Evolutionary conservation across 352 stramenopile species (phyloP).

Genomic region (Hyaloperonospora brassicae): DNA sequence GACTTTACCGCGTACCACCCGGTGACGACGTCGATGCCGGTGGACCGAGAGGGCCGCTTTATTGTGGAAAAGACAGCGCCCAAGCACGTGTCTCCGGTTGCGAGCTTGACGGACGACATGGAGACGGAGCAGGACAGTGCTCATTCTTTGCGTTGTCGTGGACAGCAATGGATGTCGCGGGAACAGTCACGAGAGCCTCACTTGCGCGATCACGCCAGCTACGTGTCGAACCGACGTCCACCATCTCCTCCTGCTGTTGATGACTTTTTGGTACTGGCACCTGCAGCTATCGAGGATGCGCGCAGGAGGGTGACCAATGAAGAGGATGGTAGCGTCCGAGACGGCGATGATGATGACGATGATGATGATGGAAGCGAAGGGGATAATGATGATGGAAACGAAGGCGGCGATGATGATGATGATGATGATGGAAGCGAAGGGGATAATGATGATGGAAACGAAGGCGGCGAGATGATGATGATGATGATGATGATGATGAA

Average conservation of each 20-base stretch:
- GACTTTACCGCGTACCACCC: slow-evolving; percentile 62
- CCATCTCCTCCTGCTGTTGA: slow-evolving; percentile 27
- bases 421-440: no score
- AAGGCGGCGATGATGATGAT: background rate
- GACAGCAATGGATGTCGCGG: slow-evolving; percentile 11
- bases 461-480: no score
- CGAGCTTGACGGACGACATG: slow-evolving; percentile 11
- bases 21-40: slow-evolving; percentile 32
- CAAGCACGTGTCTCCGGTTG: slow-evolving; percentile 11
- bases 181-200: slow-evolving; percentile 21
- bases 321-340: no score
- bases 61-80: slow-evolving; percentile 11
- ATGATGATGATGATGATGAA: slow-evolving; percentile 25
- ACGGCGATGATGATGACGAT: no score
- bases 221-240: slow-evolving; percentile 22
- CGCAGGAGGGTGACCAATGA: background rate
- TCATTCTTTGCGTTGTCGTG: slow-evolving; percentile 7
- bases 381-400: no score
- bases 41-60: slow-evolving; percentile 69
- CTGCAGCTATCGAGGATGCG: background rate
- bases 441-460: slow-evolving; percentile 7
- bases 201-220: slow-evolving; percentile 17
- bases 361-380: no score
- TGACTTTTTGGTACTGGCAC: slow-evolving; percentile 21
- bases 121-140: slow-evolving; percentile 6